These are phyloP conservation scores for Xylaria longipes DNA, from an alignment of 495 filamentous ascomycete species.

Conservation along the genomic window DNA sequence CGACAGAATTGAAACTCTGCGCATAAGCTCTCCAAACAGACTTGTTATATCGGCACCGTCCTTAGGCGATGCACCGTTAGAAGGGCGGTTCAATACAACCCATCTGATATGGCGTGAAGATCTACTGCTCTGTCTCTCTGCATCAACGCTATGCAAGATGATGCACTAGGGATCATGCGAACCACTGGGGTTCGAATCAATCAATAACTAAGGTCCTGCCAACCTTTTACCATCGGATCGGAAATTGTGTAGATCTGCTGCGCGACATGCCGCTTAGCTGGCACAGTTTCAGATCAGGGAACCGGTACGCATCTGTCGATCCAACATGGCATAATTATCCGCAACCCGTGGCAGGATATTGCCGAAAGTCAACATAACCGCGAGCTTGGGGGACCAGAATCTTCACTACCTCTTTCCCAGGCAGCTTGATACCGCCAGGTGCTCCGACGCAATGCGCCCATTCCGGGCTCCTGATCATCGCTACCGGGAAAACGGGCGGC, in stretches of 20 bases:
- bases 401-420: neutral
- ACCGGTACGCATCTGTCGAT: slow-evolving; percentile 18
- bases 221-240: neutral
- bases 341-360: slow-evolving; percentile 6
- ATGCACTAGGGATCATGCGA: slow-evolving; percentile 2
- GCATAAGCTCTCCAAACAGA: neutral
- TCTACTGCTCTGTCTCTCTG: neutral
- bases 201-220: neutral
- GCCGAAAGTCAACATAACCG: neutral
- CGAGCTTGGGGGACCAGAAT: neutral
- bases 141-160: slow-evolving; percentile 14
- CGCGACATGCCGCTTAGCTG: slow-evolving; percentile 18
- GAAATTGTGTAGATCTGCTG: neutral
- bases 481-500: slow-evolving; percentile 1
- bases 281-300: slow-evolving; percentile 21
- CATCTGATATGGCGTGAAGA: neutral
- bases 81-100: neutral
- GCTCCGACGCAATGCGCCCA: slow-evolving; percentile 4
- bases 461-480: slow-evolving; percentile 26
- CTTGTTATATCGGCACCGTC: neutral
- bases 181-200: neutral
- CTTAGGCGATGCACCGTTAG: neutral
- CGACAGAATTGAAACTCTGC: neutral
- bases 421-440: neutral
- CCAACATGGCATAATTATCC: slow-evolving; percentile 21